Evolutionary conservation across 2,329 filamentous ascomycete species (phyloP).

Genomic region (Incumbomyces delicatus): DNA sequence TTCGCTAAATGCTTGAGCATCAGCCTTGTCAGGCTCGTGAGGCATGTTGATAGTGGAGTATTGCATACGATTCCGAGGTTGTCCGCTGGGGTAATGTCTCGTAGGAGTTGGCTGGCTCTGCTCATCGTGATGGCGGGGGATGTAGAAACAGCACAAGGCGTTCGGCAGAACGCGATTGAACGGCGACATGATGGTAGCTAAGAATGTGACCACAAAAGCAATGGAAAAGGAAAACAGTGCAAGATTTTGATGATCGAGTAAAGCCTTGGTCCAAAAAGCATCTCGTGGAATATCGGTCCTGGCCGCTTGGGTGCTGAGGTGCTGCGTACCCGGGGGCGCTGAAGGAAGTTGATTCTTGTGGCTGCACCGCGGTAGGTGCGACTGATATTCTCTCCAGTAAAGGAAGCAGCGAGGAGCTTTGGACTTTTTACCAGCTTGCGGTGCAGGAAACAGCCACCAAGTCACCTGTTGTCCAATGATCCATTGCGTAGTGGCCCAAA

Average conservation of each 20-base stretch:
- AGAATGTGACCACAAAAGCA: neutral
- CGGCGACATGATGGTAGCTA: conserved; percentile 1
- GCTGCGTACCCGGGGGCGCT: too few species aligned
- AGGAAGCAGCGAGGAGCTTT: too few species aligned
- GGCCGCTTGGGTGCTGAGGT: too few species aligned
- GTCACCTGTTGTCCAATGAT: too few species aligned
- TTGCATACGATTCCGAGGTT: neutral
- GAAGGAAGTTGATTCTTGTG: too few species aligned
- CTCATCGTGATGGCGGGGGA: neutral
- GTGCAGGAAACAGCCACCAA: too few species aligned
- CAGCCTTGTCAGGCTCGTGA: neutral
- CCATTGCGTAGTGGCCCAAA: too few species aligned
- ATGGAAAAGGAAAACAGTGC: neutral
- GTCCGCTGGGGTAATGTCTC: neutral
- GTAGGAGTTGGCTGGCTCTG: neutral
- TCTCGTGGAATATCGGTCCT: too few species aligned
- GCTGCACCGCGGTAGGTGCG: too few species aligned
- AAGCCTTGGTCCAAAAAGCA: neutral
- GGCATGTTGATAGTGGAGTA: neutral
- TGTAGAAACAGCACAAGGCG: conserved; percentile 3
- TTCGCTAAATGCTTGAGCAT: neutral
- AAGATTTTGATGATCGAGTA: neutral
- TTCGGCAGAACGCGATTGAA: conserved; percentile 1
- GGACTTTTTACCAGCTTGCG: too few species aligned
- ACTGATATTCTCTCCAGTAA: too few species aligned